phyloP scores from a whole-genome alignment of 169 alveolate genomes.

The Plasmodium fragile region DNA sequence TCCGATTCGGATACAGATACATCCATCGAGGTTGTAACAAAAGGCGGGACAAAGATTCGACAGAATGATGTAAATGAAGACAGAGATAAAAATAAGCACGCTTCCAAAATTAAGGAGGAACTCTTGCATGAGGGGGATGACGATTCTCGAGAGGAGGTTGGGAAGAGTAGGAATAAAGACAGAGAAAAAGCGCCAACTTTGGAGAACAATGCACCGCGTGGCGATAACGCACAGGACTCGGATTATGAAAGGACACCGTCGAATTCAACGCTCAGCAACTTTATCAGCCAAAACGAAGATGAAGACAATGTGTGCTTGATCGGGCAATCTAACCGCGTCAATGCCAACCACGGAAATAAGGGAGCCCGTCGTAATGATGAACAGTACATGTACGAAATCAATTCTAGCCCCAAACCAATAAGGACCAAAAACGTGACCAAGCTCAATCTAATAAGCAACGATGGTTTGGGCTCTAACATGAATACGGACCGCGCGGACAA shows the following conservation, averaged over 20 bases:
- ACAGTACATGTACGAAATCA: slow-evolving; percentile 10
- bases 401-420: slow-evolving; percentile 71
- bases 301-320: slow-evolving; percentile 11
- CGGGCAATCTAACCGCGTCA: not conserved
- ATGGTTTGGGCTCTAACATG: not conserved
- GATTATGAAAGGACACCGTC: slow-evolving; percentile 31
- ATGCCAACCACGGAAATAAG: slow-evolving; percentile 2
- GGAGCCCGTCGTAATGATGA: not conserved
- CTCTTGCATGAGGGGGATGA: not conserved
- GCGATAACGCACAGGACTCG: slow-evolving; percentile 9
- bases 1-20: not conserved
- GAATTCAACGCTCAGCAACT: slow-evolving; percentile 21
- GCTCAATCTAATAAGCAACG: slow-evolving; percentile 5
- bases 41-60: not conserved
- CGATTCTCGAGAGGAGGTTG: not conserved
- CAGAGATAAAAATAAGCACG: not conserved
- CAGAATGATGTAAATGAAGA: slow-evolving; percentile 1
- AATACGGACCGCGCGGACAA: not conserved
- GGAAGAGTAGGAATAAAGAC: not conserved
- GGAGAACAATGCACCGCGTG: not conserved
- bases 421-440: slow-evolving; percentile 19
- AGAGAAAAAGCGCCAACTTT: not conserved
- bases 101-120: not conserved
- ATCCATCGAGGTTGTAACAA: not conserved
- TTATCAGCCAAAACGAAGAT: slow-evolving; percentile 44